A percentile compares a stretch with the other conserved stretches of the same genome.
Evolutionary conservation across 1,139 yeast species (phyloP).

Genomic region (Scheffersomyces lignicola): DNA sequence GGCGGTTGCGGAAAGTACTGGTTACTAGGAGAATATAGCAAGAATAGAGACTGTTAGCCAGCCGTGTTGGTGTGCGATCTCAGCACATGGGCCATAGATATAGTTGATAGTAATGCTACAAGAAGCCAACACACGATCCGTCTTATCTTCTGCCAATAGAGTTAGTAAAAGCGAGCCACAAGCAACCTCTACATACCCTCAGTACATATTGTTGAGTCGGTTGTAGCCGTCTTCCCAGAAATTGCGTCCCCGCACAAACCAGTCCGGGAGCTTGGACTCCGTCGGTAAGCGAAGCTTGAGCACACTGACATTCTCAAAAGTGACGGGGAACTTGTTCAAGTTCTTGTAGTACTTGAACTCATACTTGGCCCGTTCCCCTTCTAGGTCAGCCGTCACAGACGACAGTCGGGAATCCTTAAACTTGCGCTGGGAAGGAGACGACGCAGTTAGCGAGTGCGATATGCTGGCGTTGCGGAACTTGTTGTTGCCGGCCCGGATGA

Average conservation of each 20-base stretch:
- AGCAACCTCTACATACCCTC: no score
- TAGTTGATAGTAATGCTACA: no score
- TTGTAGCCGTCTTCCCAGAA: slow-evolving; percentile 52
- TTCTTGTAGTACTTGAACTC: slow-evolving; percentile 43
- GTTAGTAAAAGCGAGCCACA: no score
- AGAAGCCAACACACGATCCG: no score
- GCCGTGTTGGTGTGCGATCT: no score
- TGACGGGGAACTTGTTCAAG: slow-evolving; percentile 26
- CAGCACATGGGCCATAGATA: no score
- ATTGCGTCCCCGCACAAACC: slow-evolving; percentile 67
- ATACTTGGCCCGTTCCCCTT: slow-evolving; percentile 10
- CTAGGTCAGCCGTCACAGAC: neutral
- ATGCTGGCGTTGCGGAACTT: slow-evolving; percentile 27
- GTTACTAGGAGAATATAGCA: no score
- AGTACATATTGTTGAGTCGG: slow-evolving; percentile 11
- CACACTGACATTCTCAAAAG: slow-evolving; percentile 38
- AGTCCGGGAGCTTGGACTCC: slow-evolving; percentile 61
- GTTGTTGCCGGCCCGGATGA: slow-evolving; percentile 20
- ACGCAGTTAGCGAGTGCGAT: slow-evolving; percentile 25
- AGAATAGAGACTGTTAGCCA: no score
- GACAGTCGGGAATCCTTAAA: slow-evolving; percentile 5
- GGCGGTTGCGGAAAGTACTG: no score
- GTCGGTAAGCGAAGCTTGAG: slow-evolving; percentile 58
- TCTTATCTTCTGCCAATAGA: no score
- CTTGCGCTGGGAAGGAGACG: slow-evolving; percentile 13